These are phyloP conservation scores for Paramarasmius palmivorus DNA, from an alignment of 1,284 basidiomycete species.

Conservation along the genomic window DNA sequence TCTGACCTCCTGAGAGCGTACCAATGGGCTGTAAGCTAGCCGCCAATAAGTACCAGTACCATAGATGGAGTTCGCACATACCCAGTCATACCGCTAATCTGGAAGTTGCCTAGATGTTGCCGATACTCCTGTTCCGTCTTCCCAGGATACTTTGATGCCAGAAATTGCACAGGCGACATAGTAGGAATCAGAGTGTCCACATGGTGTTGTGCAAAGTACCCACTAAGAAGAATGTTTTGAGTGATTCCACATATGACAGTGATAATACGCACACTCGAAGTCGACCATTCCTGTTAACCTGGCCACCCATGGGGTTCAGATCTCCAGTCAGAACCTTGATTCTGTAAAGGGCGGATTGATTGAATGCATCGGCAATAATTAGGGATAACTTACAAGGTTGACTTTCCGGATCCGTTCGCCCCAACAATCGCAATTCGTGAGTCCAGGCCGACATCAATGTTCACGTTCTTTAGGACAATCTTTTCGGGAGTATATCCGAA, in stretches of 20 bases:
- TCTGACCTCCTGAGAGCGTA: constrained; percentile 94
- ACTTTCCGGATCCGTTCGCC: constrained; percentile 80
- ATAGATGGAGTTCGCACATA: constrained; percentile 30
- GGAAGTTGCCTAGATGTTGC: constrained; percentile 94
- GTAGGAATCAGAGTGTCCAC: constrained; percentile 89
- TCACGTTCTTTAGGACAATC: constrained; percentile 78
- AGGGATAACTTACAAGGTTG: constrained; percentile 57
- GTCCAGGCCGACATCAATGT: constrained; percentile 90
- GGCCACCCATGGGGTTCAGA: constrained; percentile 76
- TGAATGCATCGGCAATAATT: constrained; percentile 9
- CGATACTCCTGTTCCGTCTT: constrained; percentile 97
- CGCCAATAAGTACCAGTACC: constrained; percentile 9
- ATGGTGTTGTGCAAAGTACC: constrained; percentile 98
- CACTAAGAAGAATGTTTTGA: constrained; percentile 40
- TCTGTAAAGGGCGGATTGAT: constrained; percentile 34
- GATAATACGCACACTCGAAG: constrained; percentile 69
- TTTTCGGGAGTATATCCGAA: constrained; percentile 91
- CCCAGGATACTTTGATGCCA: constrained; percentile 91
- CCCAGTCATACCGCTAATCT: constrained; percentile 97
- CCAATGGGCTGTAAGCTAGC: constrained; percentile 74
- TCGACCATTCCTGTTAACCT: constrained; percentile 89
- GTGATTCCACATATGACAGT: constrained; percentile 3
- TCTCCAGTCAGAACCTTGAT: constrained; percentile 97
- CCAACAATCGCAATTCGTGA: constrained; percentile 92
- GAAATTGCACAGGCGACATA: constrained; percentile 90